Conservation (phyloP, 176 grass and related monocot species). For the Saccharum spontaneum region DNA sequence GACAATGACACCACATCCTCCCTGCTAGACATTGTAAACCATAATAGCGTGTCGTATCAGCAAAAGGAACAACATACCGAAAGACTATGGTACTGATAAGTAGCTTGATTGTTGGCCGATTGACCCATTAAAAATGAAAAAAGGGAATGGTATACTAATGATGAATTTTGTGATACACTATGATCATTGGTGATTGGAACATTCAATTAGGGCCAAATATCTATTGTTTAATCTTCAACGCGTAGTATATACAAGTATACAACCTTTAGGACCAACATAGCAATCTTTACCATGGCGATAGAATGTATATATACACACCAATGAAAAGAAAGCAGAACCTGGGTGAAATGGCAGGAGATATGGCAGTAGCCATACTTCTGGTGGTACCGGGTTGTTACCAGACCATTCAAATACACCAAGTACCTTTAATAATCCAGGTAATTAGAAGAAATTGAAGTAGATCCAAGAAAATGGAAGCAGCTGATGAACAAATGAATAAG, state of each 20-base stretch:
- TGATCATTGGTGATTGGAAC: background rate
- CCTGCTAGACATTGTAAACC: constrained; percentile 28
- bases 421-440: background rate
- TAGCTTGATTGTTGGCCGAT: background rate
- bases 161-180: background rate
- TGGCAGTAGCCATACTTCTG: constrained; percentile 86
- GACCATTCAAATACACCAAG: constrained; percentile 94
- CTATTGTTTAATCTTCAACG: background rate
- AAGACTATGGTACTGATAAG: background rate
- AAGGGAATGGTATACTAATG: background rate
- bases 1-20: constrained; percentile 80
- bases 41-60: background rate
- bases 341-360: constrained; percentile 82
- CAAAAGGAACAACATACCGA: background rate
- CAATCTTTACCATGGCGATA: too few relatives aligned
- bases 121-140: background rate
- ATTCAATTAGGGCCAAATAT: background rate
- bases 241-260: background rate
- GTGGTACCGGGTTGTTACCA: constrained; percentile 85
- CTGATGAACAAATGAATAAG: too few relatives aligned
- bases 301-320: too few relatives aligned
- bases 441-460: too few relatives aligned
- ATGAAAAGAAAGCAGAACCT: constrained; percentile 29
- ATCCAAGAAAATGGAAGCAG: too few relatives aligned
- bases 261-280: background rate